Base-by-base conservation (phyloP, 495 filamentous ascomycete species). In the Clohesyomyces aquaticus region DNA sequence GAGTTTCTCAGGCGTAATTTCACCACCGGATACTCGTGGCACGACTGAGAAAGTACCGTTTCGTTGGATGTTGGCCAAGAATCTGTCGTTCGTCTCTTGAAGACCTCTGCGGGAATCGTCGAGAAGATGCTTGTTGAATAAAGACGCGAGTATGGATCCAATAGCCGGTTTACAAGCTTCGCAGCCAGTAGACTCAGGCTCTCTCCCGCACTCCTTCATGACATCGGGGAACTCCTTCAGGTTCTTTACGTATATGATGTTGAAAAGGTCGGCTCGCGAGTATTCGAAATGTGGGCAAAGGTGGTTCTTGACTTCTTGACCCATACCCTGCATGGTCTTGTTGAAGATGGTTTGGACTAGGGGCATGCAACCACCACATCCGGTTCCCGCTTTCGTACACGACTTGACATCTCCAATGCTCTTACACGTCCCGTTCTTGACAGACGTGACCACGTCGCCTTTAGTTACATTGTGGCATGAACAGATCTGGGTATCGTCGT, bases 381-480 rank as follows among this genome's bases (percentile, higher is more conserved):
- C 93, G 10, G 91, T 96, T 29, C 93, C 93, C 57, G 93, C 93
- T 70, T 96, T 96, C 32, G 93, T 98, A 77, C 91, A 96, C 2
- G 90, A 86, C 76, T 98, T 96, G 70, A 96, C 85, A 55, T 96
- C 88, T 27, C 86, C 90, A 29, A 96, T 83, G 4, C 87, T 88
- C 75, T 90, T 96, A 79, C 92, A 96, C 29, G 83, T 86, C 29
- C 91, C 93, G 54, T 88, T 85, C 70, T 92, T 95, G 73, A 95
- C 84, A 12, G 77, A 81, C 9, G 82, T 82, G 22, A 87, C 83
- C 10, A 96, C 81, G 69, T 94, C 91, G 35, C 87, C 89, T 73
- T 98, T 98, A 16, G 87, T 88, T 28, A 98, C 93, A 75, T 98
- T 98, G 77, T 98, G 93, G 73, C 93, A 98, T 1, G 91, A 92